These are phyloP conservation scores for Phaeophleospora eucalypticola DNA, from an alignment of 2,329 filamentous ascomycete species.

Conservation along the genomic window DNA sequence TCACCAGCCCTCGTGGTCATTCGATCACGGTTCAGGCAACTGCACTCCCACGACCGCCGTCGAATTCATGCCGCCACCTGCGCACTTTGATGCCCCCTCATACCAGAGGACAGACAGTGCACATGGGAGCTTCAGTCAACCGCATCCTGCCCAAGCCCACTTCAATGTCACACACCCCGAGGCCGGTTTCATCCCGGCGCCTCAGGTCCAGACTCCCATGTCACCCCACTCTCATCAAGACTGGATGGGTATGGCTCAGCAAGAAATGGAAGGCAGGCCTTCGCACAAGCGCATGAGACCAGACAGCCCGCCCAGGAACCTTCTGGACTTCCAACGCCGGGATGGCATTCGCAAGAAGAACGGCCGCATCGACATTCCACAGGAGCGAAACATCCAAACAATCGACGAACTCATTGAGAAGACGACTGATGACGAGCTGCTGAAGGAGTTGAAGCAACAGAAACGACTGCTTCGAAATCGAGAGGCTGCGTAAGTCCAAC, in stretches of 20 bases:
- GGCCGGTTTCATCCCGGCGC: constrained; percentile 46
- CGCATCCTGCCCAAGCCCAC: constrained; percentile 39
- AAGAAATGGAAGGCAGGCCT: constrained; percentile 47
- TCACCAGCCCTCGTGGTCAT: constrained; percentile 53
- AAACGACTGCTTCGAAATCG: constrained; percentile 92
- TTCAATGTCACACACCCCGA: constrained; percentile 36
- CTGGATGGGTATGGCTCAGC: constrained; percentile 50
- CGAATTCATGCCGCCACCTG: constrained; percentile 50
- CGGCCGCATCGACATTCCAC: constrained; percentile 92
- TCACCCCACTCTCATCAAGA: constrained; percentile 61
- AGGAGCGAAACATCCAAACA: constrained; percentile 86
- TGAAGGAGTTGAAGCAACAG: constrained; percentile 98
- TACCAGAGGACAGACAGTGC: constrained; percentile 27
- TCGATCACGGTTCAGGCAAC: constrained; percentile 61
- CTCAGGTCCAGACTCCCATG: constrained; percentile 52
- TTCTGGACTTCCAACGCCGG: constrained; percentile 52
- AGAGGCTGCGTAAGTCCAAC: constrained; percentile 75
- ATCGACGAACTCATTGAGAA: constrained; percentile 89
- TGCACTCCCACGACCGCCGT: constrained; percentile 71
- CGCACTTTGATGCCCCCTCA: constrained; percentile 41
- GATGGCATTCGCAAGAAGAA: constrained; percentile 99
- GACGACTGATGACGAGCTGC: constrained; percentile 83
- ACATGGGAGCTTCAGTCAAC: constrained; percentile 37
- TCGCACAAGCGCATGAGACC: constrained; percentile 57
- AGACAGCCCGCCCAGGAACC: constrained; percentile 57